Percentiles rank a stretch among this genome's conserved stretches.
Conservation (phyloP, 306 rosid genomes). For the Gleditsia sinensis region DNA sequence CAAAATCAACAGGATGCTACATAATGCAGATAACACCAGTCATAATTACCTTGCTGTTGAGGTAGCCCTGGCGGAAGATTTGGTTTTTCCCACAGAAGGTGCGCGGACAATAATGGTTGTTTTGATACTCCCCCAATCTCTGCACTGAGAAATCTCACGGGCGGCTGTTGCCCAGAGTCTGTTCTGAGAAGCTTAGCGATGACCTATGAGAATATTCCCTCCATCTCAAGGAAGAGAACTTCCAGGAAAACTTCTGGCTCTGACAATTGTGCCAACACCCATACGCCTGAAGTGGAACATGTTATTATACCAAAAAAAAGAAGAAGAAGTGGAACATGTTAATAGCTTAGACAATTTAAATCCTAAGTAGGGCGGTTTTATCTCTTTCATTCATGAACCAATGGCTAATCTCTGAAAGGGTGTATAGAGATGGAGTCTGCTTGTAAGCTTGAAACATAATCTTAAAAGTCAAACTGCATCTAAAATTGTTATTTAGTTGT, state of each 20-base stretch:
- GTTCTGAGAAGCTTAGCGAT: conserved; percentile 51
- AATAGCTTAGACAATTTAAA: conserved; percentile 14
- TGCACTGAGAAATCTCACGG: background rate
- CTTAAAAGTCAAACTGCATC: background rate
- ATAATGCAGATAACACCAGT: background rate
- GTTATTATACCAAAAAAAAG: too few relatives aligned
- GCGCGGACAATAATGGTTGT: too few relatives aligned
- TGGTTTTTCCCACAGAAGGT: background rate
- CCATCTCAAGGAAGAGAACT: conserved; percentile 60
- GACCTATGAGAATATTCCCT: conserved; percentile 57
- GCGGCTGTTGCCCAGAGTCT: conserved; percentile 46
- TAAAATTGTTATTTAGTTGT: background rate
- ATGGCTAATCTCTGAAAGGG: conserved; percentile 33
- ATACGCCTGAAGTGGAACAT: conserved; percentile 22
- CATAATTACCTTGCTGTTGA: background rate
- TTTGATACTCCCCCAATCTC: conserved; percentile 27
- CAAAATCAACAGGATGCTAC: background rate
- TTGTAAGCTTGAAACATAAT: conserved; percentile 17
- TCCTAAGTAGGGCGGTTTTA: conserved; percentile 26
- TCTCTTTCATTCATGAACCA: conserved; percentile 12
- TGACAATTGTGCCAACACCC: conserved; percentile 19
- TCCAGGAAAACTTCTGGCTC: conserved; percentile 18
- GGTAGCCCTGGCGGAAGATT: background rate
- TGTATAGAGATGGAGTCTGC: conserved; percentile 39
- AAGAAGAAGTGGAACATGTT: background rate